Percentiles rank a stretch among this genome's conserved stretches.
Conservation (phyloP, 371 early-diverging fungal genomes). For the Coemansia sp. region DNA sequence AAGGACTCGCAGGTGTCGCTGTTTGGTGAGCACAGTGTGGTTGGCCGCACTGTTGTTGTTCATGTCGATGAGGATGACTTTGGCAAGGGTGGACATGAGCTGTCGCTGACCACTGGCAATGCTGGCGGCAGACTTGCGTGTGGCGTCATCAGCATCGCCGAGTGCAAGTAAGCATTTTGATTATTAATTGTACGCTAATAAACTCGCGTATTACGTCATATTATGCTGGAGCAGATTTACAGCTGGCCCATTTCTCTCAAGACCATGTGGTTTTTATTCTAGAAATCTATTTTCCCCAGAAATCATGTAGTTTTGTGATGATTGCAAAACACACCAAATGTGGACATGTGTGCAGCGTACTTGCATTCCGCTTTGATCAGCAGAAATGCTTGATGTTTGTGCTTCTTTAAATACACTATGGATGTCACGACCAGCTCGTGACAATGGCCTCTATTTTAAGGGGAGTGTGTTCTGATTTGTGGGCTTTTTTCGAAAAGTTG, state of each 20-base stretch:
- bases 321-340: not conserved
- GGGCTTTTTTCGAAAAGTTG: too few relatives aligned
- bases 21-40: constrained; percentile 67
- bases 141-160: constrained; percentile 80
- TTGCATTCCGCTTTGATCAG: not conserved
- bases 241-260: too few relatives aligned
- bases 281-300: not conserved
- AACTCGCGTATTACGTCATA: not conserved
- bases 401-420: not conserved
- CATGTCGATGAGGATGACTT: constrained; percentile 84
- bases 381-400: not conserved
- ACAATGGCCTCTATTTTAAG: too few relatives aligned
- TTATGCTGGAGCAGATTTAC: too few relatives aligned
- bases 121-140: constrained; percentile 83
- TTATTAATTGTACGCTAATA: not conserved
- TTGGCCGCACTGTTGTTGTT: constrained; percentile 84
- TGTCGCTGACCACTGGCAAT: constrained; percentile 78
- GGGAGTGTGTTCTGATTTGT: too few relatives aligned
- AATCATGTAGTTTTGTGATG: not conserved
- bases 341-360: not conserved
- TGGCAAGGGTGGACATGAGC: constrained; percentile 73
- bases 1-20: constrained; percentile 64
- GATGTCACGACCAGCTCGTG: too few relatives aligned
- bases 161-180: constrained; percentile 12
- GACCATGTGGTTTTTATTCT: not conserved